phyloP scores from a whole-genome alignment of 2,329 filamentous ascomycete genomes.

The Stemphylium vesicarium region DNA sequence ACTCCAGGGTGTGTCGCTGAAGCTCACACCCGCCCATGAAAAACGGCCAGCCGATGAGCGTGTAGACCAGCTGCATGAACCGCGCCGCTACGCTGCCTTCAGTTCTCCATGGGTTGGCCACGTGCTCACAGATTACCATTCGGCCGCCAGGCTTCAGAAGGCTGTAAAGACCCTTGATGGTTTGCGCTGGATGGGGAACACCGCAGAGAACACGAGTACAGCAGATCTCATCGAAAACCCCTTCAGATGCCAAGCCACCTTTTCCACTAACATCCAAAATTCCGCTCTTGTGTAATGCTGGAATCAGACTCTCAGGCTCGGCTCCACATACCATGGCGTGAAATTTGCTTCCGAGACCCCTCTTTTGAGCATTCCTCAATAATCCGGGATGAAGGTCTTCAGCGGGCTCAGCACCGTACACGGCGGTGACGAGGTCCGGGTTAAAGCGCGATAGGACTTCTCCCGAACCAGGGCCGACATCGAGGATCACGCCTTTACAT shows the following conservation, averaged over 20 bases:
- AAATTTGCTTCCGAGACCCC: conserved; percentile 57
- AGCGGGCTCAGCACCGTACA: conserved; percentile 64
- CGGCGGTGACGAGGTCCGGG: conserved; percentile 50
- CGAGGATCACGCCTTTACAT: conserved; percentile 45
- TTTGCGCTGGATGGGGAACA: conserved; percentile 56
- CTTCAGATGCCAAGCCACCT: conserved; percentile 34
- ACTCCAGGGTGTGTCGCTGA: conserved; percentile 56
- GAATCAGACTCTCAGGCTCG: conserved; percentile 55
- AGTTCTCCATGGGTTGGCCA: conserved; percentile 59
- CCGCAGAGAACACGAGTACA: conserved; percentile 63
- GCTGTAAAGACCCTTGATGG: conserved; percentile 55
- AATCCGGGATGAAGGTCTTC: conserved; percentile 55
- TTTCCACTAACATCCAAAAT: conserved; percentile 40
- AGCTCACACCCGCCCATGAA: conserved; percentile 61
- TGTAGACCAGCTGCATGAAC: conserved; percentile 55
- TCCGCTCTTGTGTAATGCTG: conserved; percentile 52
- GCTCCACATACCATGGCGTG: conserved; percentile 57
- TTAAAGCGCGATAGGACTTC: conserved; percentile 57
- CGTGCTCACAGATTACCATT: conserved; percentile 63
- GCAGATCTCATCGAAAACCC: conserved; percentile 62
- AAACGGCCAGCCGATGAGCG: conserved; percentile 57
- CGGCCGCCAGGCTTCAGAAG: conserved; percentile 62
- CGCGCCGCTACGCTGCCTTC: conserved; percentile 55
- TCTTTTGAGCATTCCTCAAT: conserved; percentile 46
- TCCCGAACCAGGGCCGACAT: conserved; percentile 59